phyloP scores from a whole-genome alignment of 2,329 filamentous ascomycete genomes.

The Trichoderma sp. region DNA sequence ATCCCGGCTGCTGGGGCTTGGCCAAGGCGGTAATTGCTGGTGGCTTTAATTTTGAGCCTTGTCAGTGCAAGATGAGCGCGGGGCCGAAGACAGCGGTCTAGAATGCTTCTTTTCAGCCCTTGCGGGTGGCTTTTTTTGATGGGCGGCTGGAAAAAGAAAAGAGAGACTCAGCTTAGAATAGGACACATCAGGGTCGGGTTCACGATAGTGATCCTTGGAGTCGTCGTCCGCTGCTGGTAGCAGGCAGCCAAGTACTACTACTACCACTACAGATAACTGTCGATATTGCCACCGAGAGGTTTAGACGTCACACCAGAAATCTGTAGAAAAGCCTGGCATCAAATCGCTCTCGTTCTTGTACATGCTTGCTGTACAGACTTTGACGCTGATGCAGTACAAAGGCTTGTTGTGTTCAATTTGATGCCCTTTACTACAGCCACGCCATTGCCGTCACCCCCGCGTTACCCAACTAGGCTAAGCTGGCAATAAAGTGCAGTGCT shows the following conservation, averaged over 20 bases:
- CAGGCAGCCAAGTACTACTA: not conserved
- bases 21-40: constrained; percentile 1
- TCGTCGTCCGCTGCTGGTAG: not conserved
- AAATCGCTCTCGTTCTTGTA: not conserved
- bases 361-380: not conserved
- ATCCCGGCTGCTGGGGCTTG: not conserved
- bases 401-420: not conserved
- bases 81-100: not conserved
- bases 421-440: not conserved
- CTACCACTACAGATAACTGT: no score
- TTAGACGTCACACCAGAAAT: not conserved
- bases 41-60: not conserved
- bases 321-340: not conserved
- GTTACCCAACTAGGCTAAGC: not conserved
- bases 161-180: not conserved
- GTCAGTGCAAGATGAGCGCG: not conserved
- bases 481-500: not conserved
- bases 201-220: not conserved
- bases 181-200: not conserved
- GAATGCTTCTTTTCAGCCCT: not conserved
- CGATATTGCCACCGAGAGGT: not conserved
- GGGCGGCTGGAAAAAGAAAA: not conserved
- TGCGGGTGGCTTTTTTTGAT: not conserved
- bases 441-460: not conserved
- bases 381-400: not conserved